A percentile compares a stretch with the other conserved stretches of the same genome.
Evolutionary conservation across 108 stramenopile genomes (phyloP).

Genomic region (Discostella stelligeroides): DNA sequence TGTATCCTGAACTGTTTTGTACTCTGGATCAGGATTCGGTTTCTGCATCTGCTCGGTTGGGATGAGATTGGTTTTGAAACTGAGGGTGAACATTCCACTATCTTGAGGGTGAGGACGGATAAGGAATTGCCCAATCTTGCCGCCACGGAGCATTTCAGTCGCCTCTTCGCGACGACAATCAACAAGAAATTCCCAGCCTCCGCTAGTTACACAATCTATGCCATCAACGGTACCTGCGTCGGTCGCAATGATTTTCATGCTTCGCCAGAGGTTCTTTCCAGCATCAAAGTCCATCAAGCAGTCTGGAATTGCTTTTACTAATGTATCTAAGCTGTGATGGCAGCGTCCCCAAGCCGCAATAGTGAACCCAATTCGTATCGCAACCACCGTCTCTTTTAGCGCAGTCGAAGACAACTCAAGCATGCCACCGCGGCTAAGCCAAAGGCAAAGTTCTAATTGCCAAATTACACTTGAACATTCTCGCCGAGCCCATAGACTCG

Average conservation of each 20-base stretch:
- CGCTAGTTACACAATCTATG: conserved; percentile 63
- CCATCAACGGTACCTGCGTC: conserved; percentile 31
- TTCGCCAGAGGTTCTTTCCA: conserved; percentile 78
- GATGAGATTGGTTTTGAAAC: conserved; percentile 84
- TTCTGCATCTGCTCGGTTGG: conserved; percentile 46
- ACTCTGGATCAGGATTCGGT: conserved; percentile 34
- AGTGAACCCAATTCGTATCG: conserved; percentile 72
- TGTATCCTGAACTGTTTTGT: conserved; percentile 23
- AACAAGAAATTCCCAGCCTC: conserved; percentile 91
- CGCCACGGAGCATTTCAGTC: conserved; percentile 72
- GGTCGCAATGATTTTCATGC: conserved; percentile 69
- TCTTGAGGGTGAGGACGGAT: conserved; percentile 86
- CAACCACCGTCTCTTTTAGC: conserved; percentile 70
- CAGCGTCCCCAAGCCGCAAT: conserved; percentile 71
- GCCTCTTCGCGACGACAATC: conserved; percentile 84
- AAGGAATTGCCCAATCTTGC: conserved; percentile 73
- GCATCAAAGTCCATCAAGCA: conserved; percentile 67
- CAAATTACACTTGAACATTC: conserved; percentile 58
- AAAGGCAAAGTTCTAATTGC: conserved; percentile 85
- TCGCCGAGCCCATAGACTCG: conserved; percentile 55
- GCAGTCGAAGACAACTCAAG: conserved; percentile 67
- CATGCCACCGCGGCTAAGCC: conserved; percentile 81
- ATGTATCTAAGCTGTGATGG: conserved; percentile 64
- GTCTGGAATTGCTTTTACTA: conserved; percentile 79
- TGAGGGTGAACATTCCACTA: conserved; percentile 87